phyloP scores from a whole-genome alignment of 1,284 basidiomycete species.

The Apiotrichum akiyoshidainum region DNA sequence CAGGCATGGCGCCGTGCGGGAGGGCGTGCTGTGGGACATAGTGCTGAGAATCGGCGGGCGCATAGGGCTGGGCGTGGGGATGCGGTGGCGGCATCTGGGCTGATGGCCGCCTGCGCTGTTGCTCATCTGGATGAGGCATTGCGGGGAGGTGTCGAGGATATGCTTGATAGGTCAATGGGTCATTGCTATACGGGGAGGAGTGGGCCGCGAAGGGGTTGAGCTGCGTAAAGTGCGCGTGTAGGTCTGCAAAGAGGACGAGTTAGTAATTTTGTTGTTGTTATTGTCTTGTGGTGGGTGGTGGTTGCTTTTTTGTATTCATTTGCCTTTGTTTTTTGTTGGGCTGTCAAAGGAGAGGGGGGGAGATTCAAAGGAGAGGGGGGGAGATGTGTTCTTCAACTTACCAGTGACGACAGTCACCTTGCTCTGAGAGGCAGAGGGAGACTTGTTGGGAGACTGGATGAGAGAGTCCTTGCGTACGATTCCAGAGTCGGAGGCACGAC shows the following conservation, averaged over 20 bases:
- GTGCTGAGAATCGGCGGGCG: conserved; percentile 10
- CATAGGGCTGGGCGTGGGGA: not conserved
- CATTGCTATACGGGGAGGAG: not conserved
- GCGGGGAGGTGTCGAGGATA: conserved; percentile 4
- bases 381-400: no score
- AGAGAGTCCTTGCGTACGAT: not conserved
- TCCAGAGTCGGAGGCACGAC: not conserved
- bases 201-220: not conserved
- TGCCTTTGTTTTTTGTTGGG: no score
- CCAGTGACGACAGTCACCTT: no score
- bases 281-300: no score
- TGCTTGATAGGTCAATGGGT: conserved; percentile 6
- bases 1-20: conserved; percentile 2
- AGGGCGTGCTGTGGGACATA: conserved; percentile 11
- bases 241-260: not conserved
- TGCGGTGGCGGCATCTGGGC: conserved; percentile 3
- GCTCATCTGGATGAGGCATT: conserved; percentile 1
- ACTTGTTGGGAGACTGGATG: not conserved
- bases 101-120: conserved; percentile 2
- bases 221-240: no score
- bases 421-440: not conserved
- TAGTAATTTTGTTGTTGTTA: not conserved
- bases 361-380: no score
- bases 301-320: no score
- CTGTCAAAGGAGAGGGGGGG: no score